Percentiles rank a stretch among this genome's conserved stretches.
These are phyloP conservation scores for Leucosporidium yakuticum DNA, from an alignment of 768 basidiomycete genomes.

Conservation along the genomic window DNA sequence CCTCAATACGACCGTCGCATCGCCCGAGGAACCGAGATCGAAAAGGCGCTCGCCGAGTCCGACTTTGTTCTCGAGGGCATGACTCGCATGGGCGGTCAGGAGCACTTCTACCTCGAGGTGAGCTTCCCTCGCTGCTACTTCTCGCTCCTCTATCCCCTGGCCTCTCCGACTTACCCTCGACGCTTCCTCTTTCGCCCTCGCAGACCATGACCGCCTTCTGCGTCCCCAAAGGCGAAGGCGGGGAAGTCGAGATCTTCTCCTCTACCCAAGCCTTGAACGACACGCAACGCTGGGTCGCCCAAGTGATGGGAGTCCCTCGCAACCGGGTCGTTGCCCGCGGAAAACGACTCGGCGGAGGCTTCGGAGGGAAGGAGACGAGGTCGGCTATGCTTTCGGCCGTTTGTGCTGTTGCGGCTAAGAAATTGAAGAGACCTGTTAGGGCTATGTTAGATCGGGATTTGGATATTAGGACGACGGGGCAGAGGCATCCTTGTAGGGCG, in stretches of 20 bases:
- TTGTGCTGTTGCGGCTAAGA: slow-evolving; percentile 35
- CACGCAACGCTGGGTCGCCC: slow-evolving; percentile 34
- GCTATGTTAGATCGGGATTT: slow-evolving; percentile 37
- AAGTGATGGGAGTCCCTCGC: slow-evolving; percentile 36
- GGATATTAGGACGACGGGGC: slow-evolving; percentile 38
- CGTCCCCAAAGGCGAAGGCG: slow-evolving; percentile 38
- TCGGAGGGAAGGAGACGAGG: slow-evolving; percentile 37
- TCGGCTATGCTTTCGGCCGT: slow-evolving; percentile 25
- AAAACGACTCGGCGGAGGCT: slow-evolving; percentile 37
- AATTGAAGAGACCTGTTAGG: slow-evolving; percentile 34
- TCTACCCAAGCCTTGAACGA: slow-evolving; percentile 36
- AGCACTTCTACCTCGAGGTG: slow-evolving; percentile 36
- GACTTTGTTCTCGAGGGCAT: slow-evolving; percentile 31
- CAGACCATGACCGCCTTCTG: slow-evolving; percentile 31
- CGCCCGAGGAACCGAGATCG: slow-evolving; percentile 25
- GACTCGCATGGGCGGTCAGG: slow-evolving; percentile 30
- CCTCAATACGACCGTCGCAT: slow-evolving; percentile 26
- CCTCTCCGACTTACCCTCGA: background rate
- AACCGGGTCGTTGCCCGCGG: slow-evolving; percentile 30
- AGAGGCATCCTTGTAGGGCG: slow-evolving; percentile 36
- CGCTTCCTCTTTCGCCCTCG: background rate
- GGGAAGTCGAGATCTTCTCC: slow-evolving; percentile 36
- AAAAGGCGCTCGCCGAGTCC: slow-evolving; percentile 28
- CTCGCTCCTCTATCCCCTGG: background rate
- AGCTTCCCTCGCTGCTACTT: background rate